Evolutionary conservation across 1,284 basidiomycete species (phyloP).

Genomic region (Austroboletus niveus): DNA sequence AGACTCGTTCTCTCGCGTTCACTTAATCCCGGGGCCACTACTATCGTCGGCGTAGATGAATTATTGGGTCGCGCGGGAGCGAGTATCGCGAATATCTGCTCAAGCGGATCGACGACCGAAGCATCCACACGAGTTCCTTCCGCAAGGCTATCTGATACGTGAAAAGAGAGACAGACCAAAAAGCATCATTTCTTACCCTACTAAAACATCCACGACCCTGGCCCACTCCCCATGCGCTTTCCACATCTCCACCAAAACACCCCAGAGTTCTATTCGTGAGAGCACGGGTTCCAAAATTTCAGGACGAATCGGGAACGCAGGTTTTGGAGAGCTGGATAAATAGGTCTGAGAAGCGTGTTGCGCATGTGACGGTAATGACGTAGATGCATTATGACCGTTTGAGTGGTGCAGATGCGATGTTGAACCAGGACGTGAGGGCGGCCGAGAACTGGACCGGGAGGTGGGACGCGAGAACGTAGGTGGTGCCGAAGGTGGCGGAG

Average conservation of each 20-base stretch:
- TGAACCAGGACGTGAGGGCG: conserved; percentile 24
- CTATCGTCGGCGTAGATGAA: not conserved
- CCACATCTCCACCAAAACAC: conserved; percentile 29
- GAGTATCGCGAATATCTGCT: conserved; percentile 66
- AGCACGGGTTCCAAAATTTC: conserved; percentile 84
- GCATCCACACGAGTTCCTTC: conserved; percentile 69
- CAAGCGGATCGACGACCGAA: conserved; percentile 60
- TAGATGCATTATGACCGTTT: conserved; percentile 3
- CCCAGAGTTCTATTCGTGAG: conserved; percentile 52
- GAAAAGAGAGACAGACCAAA: not conserved
- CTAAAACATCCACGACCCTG: conserved; percentile 41
- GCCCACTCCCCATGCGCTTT: conserved; percentile 17
- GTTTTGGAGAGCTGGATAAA: not conserved
- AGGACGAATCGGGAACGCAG: conserved; percentile 12
- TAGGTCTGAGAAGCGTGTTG: conserved; percentile 5
- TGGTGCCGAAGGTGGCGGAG: conserved; percentile 2
- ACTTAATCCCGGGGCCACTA: conserved; percentile 7
- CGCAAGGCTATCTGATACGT: conserved; percentile 50
- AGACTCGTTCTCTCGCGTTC: conserved; percentile 57
- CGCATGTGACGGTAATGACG: conserved; percentile 10
- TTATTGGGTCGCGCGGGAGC: conserved; percentile 15
- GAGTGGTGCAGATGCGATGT: conserved; percentile 8
- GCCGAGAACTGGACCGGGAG: conserved; percentile 23
- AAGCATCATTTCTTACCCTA: conserved; percentile 51
- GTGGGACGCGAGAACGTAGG: conserved; percentile 17